Base-by-base conservation (phyloP, 2,329 filamentous ascomycete genomes). In the Aspergillus ruber region DNA sequence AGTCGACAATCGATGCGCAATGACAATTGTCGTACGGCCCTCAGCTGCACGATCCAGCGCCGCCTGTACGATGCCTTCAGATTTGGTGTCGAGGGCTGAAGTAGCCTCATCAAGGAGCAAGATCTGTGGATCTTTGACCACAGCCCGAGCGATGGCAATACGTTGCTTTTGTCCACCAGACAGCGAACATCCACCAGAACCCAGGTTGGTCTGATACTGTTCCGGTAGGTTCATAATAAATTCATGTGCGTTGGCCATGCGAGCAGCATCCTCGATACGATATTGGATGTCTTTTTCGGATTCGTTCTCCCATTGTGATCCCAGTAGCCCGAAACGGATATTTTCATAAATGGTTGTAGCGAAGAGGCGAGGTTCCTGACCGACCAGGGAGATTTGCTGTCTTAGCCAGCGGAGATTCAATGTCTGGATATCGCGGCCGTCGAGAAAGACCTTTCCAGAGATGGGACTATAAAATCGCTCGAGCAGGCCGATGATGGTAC, bases 381-480 rank as follows among this genome's bases (percentile, higher is more conserved):
- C 90, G 47, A 98, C 93, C 3, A 97, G 76, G 1, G 90, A 84
- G 60, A 98, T 90, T 59, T 97, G 89, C 64, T 91, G 88, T 48
- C 93, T 84, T 51, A 97, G 74, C 91, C 91, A 97, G 43, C 83
- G 82, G 32, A 97, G 77, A 62, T 97, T 97, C 43, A 97, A 74
- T 0, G 77, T 85, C 59, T 81, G 81, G 47, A 95, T 83, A 63
- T 95, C 86, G 55, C 85, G 82, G 7, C 87, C 91, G 63, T 97
- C 93, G 8, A 98, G 74, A 50, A 84, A 78, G 1, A 97, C 83
- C 17, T 79, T 71, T 17, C 93, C 93, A 25, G 80, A 80, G 27
- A 96, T 87, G 0, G 91, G 91, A 48, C 90, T 83, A 65, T 98
- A 98, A 67, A 97, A 97, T n/a, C 93, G 82, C 70, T 97, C 91